These are phyloP conservation scores for Epichloe aotearoae DNA, from an alignment of 2,329 filamentous ascomycete species.

Conservation along the genomic window DNA sequence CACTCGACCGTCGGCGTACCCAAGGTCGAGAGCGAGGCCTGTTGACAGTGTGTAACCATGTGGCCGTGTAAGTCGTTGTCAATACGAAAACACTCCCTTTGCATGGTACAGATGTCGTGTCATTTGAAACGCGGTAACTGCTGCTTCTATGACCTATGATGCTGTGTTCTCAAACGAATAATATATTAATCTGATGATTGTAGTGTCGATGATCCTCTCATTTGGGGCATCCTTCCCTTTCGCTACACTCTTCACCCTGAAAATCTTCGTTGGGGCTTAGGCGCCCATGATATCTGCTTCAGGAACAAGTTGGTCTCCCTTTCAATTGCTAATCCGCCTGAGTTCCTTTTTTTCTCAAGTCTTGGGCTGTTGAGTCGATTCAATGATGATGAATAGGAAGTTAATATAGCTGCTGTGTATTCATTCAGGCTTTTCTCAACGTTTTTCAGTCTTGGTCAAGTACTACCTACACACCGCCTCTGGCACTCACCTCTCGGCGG, in stretches of 20 bases:
- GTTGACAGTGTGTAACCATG: slow-evolving; percentile 50
- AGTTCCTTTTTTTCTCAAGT: background rate
- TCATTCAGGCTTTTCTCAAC: slow-evolving; percentile 45
- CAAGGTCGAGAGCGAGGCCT: slow-evolving; percentile 59
- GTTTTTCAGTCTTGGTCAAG: slow-evolving; percentile 85
- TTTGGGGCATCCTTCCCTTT: slow-evolving; percentile 81
- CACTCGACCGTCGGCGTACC: slow-evolving; percentile 60
- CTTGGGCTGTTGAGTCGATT: background rate
- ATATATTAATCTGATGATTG: background rate
- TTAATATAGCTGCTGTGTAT: slow-evolving; percentile 1
- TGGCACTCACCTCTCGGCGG: slow-evolving; percentile 71
- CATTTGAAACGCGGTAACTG: background rate
- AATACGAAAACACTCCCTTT: background rate
- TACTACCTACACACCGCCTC: slow-evolving; percentile 74
- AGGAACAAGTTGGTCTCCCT: slow-evolving; percentile 52
- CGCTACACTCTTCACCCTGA: slow-evolving; percentile 56
- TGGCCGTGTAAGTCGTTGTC: slow-evolving; percentile 21
- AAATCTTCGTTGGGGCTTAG: slow-evolving; percentile 78
- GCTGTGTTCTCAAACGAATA: background rate
- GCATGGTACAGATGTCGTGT: too few relatives aligned
- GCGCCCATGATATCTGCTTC: slow-evolving; percentile 93
- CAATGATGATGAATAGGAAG: background rate
- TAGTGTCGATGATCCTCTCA: slow-evolving; percentile 84
- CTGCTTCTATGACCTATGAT: background rate
- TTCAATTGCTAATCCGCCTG: background rate